phyloP scores from a whole-genome alignment of 768 basidiomycete species.

The Lactarius hengduanensis region DNA sequence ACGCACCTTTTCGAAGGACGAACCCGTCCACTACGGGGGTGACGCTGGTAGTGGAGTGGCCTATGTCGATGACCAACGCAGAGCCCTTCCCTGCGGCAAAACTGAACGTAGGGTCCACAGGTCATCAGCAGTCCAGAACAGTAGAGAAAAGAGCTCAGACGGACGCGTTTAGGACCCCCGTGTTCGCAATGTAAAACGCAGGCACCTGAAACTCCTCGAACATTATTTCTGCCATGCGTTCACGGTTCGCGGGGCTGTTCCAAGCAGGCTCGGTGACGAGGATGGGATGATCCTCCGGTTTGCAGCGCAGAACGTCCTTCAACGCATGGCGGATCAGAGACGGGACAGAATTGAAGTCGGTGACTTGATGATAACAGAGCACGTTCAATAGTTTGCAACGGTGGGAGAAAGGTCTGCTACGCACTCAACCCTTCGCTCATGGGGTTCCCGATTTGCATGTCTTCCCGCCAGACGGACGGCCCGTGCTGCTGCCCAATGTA shows the following conservation, averaged over 20 bases:
- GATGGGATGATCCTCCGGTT: constrained; percentile 83
- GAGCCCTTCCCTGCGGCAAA: constrained; percentile 97
- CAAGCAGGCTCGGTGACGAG: constrained; percentile 95
- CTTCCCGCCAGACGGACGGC: constrained; percentile 85
- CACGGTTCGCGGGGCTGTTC: constrained; percentile 91
- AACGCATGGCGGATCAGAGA: constrained; percentile 74
- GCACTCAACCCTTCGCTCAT: constrained; percentile 81
- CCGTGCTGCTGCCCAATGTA: constrained; percentile 86
- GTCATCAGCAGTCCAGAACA: not conserved
- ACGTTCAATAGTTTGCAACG: not conserved
- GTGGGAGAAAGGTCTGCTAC: constrained; percentile 32
- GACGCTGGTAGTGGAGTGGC: constrained; percentile 84
- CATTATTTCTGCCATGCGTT: constrained; percentile 95
- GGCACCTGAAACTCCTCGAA: constrained; percentile 95
- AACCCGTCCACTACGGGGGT: constrained; percentile 98
- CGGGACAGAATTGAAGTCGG: constrained; percentile 73
- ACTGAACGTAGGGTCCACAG: constrained; percentile 40
- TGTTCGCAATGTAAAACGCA: constrained; percentile 95
- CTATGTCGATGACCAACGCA: constrained; percentile 94
- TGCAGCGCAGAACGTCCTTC: constrained; percentile 70
- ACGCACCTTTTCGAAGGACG: constrained; percentile 88
- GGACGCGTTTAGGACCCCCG: constrained; percentile 89
- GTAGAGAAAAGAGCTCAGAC: not conserved
- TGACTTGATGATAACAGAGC: constrained; percentile 43
- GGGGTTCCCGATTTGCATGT: constrained; percentile 85